A percentile compares a stretch with the other conserved stretches of the same genome.
These are phyloP conservation scores for Epichloe typhina DNA, from an alignment of 2,329 filamentous ascomycete species.

Conservation along the genomic window DNA sequence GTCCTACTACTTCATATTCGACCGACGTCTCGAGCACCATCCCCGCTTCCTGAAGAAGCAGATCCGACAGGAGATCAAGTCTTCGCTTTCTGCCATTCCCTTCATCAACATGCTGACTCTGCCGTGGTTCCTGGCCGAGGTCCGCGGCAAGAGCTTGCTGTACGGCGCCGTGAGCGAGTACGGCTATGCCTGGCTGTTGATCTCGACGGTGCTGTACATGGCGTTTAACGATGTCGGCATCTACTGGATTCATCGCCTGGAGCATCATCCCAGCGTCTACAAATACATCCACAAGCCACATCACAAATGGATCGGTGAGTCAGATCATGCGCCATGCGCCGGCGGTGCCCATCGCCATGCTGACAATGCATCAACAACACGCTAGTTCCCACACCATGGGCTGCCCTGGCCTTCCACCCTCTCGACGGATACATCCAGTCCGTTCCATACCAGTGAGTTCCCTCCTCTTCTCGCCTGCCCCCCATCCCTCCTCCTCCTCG, in stretches of 20 bases:
- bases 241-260: conserved; percentile 80
- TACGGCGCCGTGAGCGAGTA: conserved; percentile 26
- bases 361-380: neutral
- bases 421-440: conserved; percentile 83
- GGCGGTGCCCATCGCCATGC: neutral
- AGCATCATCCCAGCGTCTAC: conserved; percentile 68
- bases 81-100: conserved; percentile 29
- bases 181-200: conserved; percentile 25
- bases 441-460: conserved; percentile 60
- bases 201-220: conserved; percentile 26
- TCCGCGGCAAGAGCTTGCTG: conserved; percentile 31
- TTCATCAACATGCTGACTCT: conserved; percentile 31
- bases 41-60: conserved; percentile 36
- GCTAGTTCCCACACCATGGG: conserved; percentile 77
- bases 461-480: neutral
- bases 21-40: conserved; percentile 31
- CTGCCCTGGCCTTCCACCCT: conserved; percentile 89
- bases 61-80: conserved; percentile 28
- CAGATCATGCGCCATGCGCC: neutral
- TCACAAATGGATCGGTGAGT: conserved; percentile 77
- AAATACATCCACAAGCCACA: conserved; percentile 90
- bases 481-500: neutral
- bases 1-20: conserved; percentile 57
- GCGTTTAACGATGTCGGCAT: conserved; percentile 33
- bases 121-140: conserved; percentile 32